Base-by-base conservation (phyloP, 768 basidiomycete genomes). In the Podaxis carcinomalis region DNA sequence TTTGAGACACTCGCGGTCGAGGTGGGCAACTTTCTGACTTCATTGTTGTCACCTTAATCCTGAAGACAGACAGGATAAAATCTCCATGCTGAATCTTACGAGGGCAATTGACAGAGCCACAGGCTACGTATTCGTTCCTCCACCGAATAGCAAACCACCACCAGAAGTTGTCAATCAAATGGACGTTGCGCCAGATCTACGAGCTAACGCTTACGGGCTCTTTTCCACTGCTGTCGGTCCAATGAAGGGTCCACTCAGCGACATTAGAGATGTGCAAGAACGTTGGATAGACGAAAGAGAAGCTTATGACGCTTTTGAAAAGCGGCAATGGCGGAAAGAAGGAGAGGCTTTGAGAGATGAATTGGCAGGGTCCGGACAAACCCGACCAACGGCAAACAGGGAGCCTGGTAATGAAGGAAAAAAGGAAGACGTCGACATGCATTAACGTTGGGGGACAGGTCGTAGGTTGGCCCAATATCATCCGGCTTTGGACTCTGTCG, bases 1-100 rank as follows among this genome's bases (percentile, higher is more conserved):
- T 99, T 99, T 66, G 95, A 98, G 75, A 98, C 97, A 0, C 81
- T 99, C 1, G 95, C 95, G 0, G 95, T 99, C 11, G 97, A 99
- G 80, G 93, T 91, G 64, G 57, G 49, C 3, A 5, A 7, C 5
- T 55, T 37, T 32, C 19, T 37, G 35, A 40, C 47, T 46, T 57
- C 27, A n/a, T 4, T n/a, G 47, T n/a, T 36, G 16, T n/a, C 35
- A 36, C 28, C 42, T 35, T 35, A 25, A 32, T 40, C 11, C 13
- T 50, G 44, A 47, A 5, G 13, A 32, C n/a, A 13, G 47, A 11
- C 68, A 95, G 91, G 96, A 99, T 73, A 98, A 97, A 72, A 77
- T 85, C 56, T 97, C 94, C 4, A 99, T 99, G 96, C 75, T 98
- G 3, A 85, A 93, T 62, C 82, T 99, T 1, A 87, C 89, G 6